Evolutionary conservation across 1,284 basidiomycete genomes (phyloP).

Genomic region (Psilocybe mexicana): DNA sequence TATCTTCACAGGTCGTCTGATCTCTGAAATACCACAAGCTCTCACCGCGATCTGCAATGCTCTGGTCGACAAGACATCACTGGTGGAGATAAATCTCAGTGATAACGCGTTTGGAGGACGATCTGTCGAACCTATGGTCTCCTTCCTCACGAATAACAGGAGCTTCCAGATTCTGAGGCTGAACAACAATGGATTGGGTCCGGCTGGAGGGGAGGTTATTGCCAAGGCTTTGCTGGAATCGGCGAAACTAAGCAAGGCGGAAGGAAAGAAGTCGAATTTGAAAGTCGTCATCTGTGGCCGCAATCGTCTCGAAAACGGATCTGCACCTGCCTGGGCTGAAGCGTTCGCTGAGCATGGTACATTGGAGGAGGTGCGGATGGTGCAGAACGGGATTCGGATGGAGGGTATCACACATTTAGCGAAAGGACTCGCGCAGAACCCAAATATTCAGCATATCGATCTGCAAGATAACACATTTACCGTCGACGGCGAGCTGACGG

Average conservation of each 20-base stretch:
- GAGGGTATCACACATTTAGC: slow-evolving; percentile 88
- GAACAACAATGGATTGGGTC: slow-evolving; percentile 98
- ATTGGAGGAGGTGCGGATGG: slow-evolving; percentile 87
- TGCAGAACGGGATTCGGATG: slow-evolving; percentile 97
- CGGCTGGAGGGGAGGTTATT: slow-evolving; percentile 84
- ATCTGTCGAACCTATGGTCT: slow-evolving; percentile 93
- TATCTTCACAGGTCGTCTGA: slow-evolving; percentile 97
- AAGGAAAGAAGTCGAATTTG: slow-evolving; percentile 72
- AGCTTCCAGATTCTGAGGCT: slow-evolving; percentile 84
- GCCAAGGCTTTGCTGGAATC: slow-evolving; percentile 84
- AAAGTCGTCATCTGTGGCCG: slow-evolving; percentile 89
- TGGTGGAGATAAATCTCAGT: slow-evolving; percentile 88
- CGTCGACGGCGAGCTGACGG: slow-evolving; percentile 51
- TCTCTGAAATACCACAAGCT: slow-evolving; percentile 92
- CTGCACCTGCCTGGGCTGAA: slow-evolving; percentile 80
- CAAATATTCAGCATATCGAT: slow-evolving; percentile 78
- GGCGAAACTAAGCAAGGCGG: slow-evolving; percentile 67
- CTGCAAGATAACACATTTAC: slow-evolving; percentile 97
- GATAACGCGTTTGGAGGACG: slow-evolving; percentile 98
- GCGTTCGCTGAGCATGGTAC: slow-evolving; percentile 87
- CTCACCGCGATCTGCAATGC: slow-evolving; percentile 89
- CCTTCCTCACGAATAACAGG: slow-evolving; percentile 82
- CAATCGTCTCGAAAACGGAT: slow-evolving; percentile 93
- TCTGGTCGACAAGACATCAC: slow-evolving; percentile 76
- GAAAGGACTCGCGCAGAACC: slow-evolving; percentile 71